Conservation (phyloP, 257 asterid genomes). For the Penstemon barbatus region DNA sequence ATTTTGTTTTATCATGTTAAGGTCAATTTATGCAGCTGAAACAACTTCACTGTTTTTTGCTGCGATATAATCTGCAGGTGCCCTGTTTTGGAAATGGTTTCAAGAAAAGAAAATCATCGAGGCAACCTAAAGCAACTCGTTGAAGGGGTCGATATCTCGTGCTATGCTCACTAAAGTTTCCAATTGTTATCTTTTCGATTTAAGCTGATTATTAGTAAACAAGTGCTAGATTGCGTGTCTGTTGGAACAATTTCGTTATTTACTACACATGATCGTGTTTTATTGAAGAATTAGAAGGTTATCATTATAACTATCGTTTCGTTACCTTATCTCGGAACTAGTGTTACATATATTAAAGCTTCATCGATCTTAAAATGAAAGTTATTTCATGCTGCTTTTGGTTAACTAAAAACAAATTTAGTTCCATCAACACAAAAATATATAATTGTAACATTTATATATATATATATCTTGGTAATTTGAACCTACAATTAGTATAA, state of each 20-base stretch:
- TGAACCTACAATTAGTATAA: too few species aligned
- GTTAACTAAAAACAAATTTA: too few species aligned
- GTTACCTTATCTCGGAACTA: too few species aligned
- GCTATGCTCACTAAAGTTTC: not conserved
- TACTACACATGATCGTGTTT: too few species aligned
- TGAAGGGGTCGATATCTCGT: constrained; percentile 26
- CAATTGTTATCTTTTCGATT: not conserved
- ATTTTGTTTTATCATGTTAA: constrained; percentile 14
- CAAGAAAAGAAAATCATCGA: constrained; percentile 33
- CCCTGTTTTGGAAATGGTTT: constrained; percentile 40
- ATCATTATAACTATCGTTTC: not conserved
- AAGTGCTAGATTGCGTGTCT: too few species aligned
- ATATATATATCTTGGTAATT: too few species aligned
- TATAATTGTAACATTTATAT: too few species aligned
- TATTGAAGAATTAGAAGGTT: too few species aligned
- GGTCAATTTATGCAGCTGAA: constrained; percentile 33
- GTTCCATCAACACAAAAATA: too few species aligned
- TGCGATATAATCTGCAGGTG: constrained; percentile 39
- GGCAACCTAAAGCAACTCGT: constrained; percentile 19
- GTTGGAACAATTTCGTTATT: too few species aligned
- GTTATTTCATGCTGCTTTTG: not conserved
- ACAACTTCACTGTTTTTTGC: constrained; percentile 14
- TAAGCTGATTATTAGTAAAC: not conserved
- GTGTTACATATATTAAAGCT: not conserved
- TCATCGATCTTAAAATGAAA: too few species aligned